These are phyloP conservation scores for Nothophaeocryptopus gaeumannii DNA, from an alignment of 2,329 filamentous ascomycete species.

Conservation along the genomic window DNA sequence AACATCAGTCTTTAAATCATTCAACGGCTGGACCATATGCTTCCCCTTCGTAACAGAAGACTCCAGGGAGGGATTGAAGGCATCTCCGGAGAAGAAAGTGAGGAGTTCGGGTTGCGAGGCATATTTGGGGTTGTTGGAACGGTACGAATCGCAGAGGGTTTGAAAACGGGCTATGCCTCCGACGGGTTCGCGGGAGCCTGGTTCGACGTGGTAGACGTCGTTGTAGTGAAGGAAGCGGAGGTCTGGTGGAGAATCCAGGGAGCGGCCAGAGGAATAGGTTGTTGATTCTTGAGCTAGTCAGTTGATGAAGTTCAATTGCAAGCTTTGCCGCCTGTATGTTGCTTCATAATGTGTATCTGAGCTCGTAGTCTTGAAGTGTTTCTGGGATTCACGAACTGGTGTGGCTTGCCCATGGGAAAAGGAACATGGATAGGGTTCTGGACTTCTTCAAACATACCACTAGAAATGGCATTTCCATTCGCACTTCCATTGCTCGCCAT, in stretches of 20 bases:
- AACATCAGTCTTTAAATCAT: conserved; percentile 71
- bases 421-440: no score
- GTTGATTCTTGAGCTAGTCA: conserved; percentile 24
- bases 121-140: conserved; percentile 51
- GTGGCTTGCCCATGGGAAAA: no score
- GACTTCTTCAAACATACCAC: no score
- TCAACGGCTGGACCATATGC: conserved; percentile 86
- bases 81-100: conserved; percentile 87
- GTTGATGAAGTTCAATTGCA: not conserved
- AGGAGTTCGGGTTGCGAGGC: conserved; percentile 63
- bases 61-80: conserved; percentile 87
- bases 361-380: not conserved
- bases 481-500: no score
- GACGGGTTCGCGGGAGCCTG: conserved; percentile 72
- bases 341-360: not conserved
- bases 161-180: conserved; percentile 81
- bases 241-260: conserved; percentile 53
- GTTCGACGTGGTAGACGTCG: conserved; percentile 87
- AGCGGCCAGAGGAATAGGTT: conserved; percentile 21
- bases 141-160: conserved; percentile 71
- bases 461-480: no score
- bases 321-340: not conserved
- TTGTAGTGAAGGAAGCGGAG: conserved; percentile 87
- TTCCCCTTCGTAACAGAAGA: conserved; percentile 83
- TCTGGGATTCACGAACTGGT: no score